Base-by-base conservation (phyloP, 345 rosid genomes). In the Aegle marmelos region DNA sequence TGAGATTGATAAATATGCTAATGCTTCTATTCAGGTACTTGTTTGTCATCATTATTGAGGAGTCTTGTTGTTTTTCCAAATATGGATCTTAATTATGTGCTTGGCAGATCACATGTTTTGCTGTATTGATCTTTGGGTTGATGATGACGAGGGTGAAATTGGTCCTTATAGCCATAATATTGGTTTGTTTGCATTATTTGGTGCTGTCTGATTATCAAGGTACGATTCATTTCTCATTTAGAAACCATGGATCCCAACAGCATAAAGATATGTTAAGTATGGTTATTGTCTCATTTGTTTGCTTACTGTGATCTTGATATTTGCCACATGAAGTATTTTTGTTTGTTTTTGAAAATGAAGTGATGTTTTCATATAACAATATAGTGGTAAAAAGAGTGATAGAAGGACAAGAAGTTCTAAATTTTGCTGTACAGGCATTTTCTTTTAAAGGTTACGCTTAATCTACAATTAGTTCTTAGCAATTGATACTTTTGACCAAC, bases 191-290 rank as follows among this genome's bases (percentile, higher is more conserved):
- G 79, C 86, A 75, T 67, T 78, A 93, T 36, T 78, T 80, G 76
- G 94, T 81, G 30, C 75, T 79, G 25, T 88, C 95, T 41, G 93
- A 95, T 87, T 80, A 50, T 27, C 99, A 95, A 95, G 99, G 99
- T 95, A 87, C 17, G 11, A 34, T 61, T 33, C 37, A 74, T 54
- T 73, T 59, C 37, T 66, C 73, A 17, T 57, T 48, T 72, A 30
- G 28, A 3, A 34, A 25, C n/a, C 48, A 31, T 77, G 59, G 11
- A 36, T 73, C 27, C 41, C 36, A 34, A 39, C 67, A 25, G 72
- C 69, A 34, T 76, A 41, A 10, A 62, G 36, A 27, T 60, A 60
- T 63, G 31, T 31, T 10, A 14, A 33, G 48, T 78, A 34, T 79
- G 57, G 30, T 27, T 50, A 36, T 21, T 17, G 21, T 69, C 39